Evolutionary conservation across 768 basidiomycete species (phyloP).

Genomic region (Collybia nuda): DNA sequence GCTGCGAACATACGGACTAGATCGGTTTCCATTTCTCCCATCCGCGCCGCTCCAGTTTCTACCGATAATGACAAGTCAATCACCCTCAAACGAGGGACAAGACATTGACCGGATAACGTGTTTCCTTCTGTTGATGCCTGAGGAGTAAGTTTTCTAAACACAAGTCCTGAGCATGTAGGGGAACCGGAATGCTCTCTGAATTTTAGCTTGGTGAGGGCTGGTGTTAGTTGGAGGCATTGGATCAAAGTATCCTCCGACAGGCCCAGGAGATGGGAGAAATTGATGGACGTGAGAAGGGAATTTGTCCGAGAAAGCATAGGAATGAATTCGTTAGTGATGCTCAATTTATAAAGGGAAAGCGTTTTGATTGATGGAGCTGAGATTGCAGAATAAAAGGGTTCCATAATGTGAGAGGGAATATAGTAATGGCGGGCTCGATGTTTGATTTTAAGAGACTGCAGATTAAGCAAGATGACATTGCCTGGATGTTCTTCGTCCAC

Average conservation of each 20-base stretch:
- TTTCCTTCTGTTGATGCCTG: too few relatives aligned
- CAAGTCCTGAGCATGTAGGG: too few relatives aligned
- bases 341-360: neutral
- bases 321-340: neutral
- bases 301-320: neutral
- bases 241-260: neutral
- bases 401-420: neutral
- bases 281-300: neutral
- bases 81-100: too few relatives aligned
- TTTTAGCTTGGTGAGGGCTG: neutral
- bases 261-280: neutral
- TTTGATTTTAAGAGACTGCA: neutral
- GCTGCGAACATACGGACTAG: too few relatives aligned
- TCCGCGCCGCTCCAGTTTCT: too few relatives aligned
- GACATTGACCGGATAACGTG: too few relatives aligned
- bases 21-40: too few relatives aligned
- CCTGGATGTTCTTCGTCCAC: neutral
- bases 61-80: too few relatives aligned
- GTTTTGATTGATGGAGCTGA: neutral
- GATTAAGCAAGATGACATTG: neutral
- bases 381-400: neutral
- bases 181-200: too few relatives aligned
- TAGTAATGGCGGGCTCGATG: neutral
- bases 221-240: neutral
- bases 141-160: too few relatives aligned